These are phyloP conservation scores for Dioscorea cayenensis DNA, from an alignment of 116 monocot genomes.

Conservation along the genomic window DNA sequence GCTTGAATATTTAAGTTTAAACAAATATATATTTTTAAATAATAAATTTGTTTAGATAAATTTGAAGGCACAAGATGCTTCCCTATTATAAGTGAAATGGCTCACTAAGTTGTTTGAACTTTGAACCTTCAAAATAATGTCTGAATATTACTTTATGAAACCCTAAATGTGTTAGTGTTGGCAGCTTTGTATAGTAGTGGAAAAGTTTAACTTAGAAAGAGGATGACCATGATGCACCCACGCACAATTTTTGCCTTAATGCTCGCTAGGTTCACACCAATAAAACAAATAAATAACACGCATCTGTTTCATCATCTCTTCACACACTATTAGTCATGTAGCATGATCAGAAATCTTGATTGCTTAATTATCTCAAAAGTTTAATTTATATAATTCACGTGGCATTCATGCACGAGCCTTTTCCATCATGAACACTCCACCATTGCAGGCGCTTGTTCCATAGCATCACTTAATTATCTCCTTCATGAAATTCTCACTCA, in stretches of 20 bases:
- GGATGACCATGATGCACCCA: too few relatives aligned
- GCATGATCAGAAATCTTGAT: background rate
- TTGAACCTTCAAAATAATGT: background rate
- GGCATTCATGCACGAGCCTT: too few relatives aligned
- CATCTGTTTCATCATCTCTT: background rate
- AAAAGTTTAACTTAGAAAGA: conserved; percentile 6
- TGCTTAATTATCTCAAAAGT: background rate
- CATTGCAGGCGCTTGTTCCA: too few relatives aligned
- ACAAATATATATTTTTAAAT: too few relatives aligned
- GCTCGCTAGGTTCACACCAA: background rate
- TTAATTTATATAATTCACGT: background rate
- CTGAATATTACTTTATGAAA: background rate
- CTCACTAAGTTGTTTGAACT: background rate
- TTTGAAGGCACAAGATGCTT: too few relatives aligned
- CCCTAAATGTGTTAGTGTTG: background rate
- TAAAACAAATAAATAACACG: too few relatives aligned
- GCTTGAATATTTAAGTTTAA: too few relatives aligned
- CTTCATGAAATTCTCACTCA: too few relatives aligned
- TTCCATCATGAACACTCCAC: too few relatives aligned
- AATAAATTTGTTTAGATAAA: too few relatives aligned
- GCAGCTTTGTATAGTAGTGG: background rate
- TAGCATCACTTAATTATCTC: too few relatives aligned
- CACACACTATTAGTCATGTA: background rate
- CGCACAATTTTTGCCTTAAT: background rate
- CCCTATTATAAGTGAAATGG: too few relatives aligned